Evolutionary conservation across 257 asterid species (phyloP).

Genomic region (Thymus mandschuricus): DNA sequence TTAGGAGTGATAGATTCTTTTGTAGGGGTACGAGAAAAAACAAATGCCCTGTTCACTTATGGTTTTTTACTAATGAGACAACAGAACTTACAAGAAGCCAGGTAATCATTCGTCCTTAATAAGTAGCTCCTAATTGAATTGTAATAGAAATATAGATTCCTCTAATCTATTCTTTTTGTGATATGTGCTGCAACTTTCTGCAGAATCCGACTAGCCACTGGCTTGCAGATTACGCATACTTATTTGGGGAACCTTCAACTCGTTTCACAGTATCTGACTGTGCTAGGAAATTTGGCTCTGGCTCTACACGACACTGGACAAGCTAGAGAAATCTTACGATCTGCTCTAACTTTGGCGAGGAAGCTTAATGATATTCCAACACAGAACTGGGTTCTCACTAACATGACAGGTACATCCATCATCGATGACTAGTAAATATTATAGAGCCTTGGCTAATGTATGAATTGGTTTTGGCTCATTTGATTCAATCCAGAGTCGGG

Average conservation of each 20-base stretch:
- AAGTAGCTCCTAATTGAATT: slow-evolving; percentile 8
- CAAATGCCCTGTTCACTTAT: slow-evolving; percentile 71
- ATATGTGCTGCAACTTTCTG: slow-evolving; percentile 25
- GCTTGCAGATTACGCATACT: slow-evolving; percentile 88
- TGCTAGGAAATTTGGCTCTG: slow-evolving; percentile 86
- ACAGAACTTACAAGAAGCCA: slow-evolving; percentile 93
- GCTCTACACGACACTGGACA: slow-evolving; percentile 91
- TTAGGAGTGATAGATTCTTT: slow-evolving; percentile 76
- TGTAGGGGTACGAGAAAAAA: slow-evolving; percentile 90
- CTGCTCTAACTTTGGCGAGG: slow-evolving; percentile 90
- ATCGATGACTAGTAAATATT: background rate
- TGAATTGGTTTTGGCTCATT: slow-evolving; percentile 7
- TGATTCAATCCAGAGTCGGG: background rate
- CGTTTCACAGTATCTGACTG: slow-evolving; percentile 91
- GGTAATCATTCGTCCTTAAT: slow-evolving; percentile 40
- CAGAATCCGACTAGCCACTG: slow-evolving; percentile 87
- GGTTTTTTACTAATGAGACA: slow-evolving; percentile 92
- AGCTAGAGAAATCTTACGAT: slow-evolving; percentile 94
- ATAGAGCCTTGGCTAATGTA: slow-evolving; percentile 16
- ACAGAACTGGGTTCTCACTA: slow-evolving; percentile 89
- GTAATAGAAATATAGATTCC: slow-evolving; percentile 14
- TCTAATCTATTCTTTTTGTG: slow-evolving; percentile 21
- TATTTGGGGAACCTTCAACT: slow-evolving; percentile 92
- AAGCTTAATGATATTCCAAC: slow-evolving; percentile 89
- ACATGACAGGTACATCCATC: slow-evolving; percentile 63